Evolutionary conservation across 2,329 filamentous ascomycete species (phyloP), one percentile per base, ranked within the genome.

Genomic region (Colletotrichum camelliae): DNA sequence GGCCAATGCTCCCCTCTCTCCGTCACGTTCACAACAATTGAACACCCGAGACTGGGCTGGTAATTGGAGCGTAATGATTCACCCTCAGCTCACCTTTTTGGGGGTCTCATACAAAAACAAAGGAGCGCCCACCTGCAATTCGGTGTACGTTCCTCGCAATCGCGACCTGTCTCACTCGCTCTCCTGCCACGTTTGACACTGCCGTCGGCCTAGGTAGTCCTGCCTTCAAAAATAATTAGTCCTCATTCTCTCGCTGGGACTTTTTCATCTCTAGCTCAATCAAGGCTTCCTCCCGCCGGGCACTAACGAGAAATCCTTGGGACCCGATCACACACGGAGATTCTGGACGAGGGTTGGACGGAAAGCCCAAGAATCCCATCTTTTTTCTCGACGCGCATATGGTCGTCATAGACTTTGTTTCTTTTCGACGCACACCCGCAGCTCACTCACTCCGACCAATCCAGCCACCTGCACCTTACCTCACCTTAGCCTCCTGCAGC

Each of bases 361-460:
- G 64, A 67, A 29, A 48, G 58, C 57, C 33, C 58, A 52, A 43
- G 43, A 75, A 73, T 65, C 73, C 69, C 70, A 75, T 75, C 61
- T 33, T 61, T 48, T 39, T 39, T 55, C 64, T 4, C 13, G 21
- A 65, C 12, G 64, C 73, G 43, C 73, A 75, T 75, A 58, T 75
- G 69, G 73, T 73, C 73, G 73, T 75, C 73, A 75, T 75, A 75
- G 73, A 75, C 73, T 75, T 64, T 37, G 18, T 29, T 39, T 64
- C 18, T 33, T 61, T 35, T 61, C 9, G 18, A 33, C 29, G 57
- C 24, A 35, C 60, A 33, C 29, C 16, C 27, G 60, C 18, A 35
- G 31, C 21, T 18, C 24, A 24, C 24, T 39, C 16, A 27, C 65
- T 24, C 67, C 55, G 43, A 60, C 55, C 67, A 58, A 29, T 33